These are phyloP conservation scores for Alternaria dauci DNA, from an alignment of 2,329 filamentous ascomycete genomes.

Conservation along the genomic window DNA sequence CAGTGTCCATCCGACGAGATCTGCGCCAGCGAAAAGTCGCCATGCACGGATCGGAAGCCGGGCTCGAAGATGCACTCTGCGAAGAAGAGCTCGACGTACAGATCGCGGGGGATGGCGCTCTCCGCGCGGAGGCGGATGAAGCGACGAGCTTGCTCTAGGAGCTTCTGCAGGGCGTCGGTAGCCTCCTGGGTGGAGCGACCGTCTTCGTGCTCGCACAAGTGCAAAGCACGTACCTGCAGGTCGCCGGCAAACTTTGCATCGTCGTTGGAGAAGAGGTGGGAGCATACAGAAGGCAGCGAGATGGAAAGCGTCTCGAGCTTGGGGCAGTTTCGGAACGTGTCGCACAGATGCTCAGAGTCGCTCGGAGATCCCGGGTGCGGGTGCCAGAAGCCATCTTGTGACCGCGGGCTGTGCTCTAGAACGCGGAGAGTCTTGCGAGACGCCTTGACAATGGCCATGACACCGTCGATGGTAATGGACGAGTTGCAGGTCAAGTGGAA, in stretches of 20 bases:
- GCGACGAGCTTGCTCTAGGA: slow-evolving; percentile 53
- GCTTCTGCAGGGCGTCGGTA: slow-evolving; percentile 49
- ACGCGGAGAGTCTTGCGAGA: slow-evolving; percentile 59
- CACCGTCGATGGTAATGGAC: slow-evolving; percentile 61
- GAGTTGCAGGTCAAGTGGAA: slow-evolving; percentile 64
- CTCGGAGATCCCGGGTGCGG: slow-evolving; percentile 57
- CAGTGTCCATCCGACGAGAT: slow-evolving; percentile 53
- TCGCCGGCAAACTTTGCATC: slow-evolving; percentile 58
- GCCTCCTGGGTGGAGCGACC: slow-evolving; percentile 48
- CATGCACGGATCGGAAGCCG: slow-evolving; percentile 56
- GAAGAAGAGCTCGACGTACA: slow-evolving; percentile 61
- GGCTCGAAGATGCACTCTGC: slow-evolving; percentile 62
- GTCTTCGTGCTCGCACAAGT: slow-evolving; percentile 55
- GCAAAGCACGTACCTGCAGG: slow-evolving; percentile 59
- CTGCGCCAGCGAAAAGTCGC: slow-evolving; percentile 58
- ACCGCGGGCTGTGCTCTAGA: slow-evolving; percentile 63
- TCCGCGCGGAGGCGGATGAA: slow-evolving; percentile 53
- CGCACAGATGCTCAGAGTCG: slow-evolving; percentile 59
- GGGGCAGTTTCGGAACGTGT: slow-evolving; percentile 57
- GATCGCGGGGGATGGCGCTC: slow-evolving; percentile 48
- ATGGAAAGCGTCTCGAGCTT: slow-evolving; percentile 59
- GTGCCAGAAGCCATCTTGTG: slow-evolving; percentile 61
- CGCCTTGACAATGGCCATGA: slow-evolving; percentile 62
- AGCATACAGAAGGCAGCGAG: slow-evolving; percentile 59
- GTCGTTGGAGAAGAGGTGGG: slow-evolving; percentile 56